Percentiles rank a stretch among this genome's conserved stretches.
Conservation (phyloP, 352 stramenopile species). For the Globisporangium takayamanum region DNA sequence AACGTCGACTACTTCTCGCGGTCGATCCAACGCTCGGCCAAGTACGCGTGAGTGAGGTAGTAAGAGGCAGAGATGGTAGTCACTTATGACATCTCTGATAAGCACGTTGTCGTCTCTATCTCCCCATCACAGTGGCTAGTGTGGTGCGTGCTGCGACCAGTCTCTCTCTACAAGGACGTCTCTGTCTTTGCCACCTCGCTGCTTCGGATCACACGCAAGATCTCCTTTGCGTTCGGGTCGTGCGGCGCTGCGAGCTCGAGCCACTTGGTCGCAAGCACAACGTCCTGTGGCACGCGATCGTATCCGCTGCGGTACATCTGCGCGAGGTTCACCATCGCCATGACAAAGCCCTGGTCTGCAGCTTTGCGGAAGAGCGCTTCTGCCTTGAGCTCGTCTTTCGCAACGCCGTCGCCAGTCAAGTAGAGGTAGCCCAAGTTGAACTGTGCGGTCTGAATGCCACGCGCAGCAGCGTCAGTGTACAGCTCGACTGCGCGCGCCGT, state of each 20-base stretch:
- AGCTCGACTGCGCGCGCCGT: conserved; percentile 46
- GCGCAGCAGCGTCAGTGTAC: conserved; percentile 61
- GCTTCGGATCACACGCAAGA: conserved; percentile 37
- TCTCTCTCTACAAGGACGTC: background rate
- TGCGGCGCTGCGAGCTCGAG: conserved; percentile 66
- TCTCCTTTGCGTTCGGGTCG: conserved; percentile 72
- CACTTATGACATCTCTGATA: background rate
- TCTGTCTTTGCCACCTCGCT: conserved; percentile 5
- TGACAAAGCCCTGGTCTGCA: conserved; percentile 75
- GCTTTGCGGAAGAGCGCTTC: conserved; percentile 69
- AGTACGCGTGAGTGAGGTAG: conserved; percentile 7
- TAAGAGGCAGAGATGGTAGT: background rate
- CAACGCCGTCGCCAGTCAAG: conserved; percentile 57
- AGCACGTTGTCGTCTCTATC: background rate
- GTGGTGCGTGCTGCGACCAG: background rate
- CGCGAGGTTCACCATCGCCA: conserved; percentile 85
- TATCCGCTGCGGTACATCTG: conserved; percentile 79
- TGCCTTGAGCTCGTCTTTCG: conserved; percentile 47
- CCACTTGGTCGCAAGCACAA: conserved; percentile 64
- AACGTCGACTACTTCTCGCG: conserved; percentile 4
- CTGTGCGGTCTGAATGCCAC: conserved; percentile 54
- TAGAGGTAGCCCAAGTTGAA: conserved; percentile 78
- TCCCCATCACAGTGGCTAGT: background rate
- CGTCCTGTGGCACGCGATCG: conserved; percentile 52
- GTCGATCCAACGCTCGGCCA: conserved; percentile 3